phyloP scores from a whole-genome alignment of 78 protist species.

The Emiliania huxleyi region DNA sequence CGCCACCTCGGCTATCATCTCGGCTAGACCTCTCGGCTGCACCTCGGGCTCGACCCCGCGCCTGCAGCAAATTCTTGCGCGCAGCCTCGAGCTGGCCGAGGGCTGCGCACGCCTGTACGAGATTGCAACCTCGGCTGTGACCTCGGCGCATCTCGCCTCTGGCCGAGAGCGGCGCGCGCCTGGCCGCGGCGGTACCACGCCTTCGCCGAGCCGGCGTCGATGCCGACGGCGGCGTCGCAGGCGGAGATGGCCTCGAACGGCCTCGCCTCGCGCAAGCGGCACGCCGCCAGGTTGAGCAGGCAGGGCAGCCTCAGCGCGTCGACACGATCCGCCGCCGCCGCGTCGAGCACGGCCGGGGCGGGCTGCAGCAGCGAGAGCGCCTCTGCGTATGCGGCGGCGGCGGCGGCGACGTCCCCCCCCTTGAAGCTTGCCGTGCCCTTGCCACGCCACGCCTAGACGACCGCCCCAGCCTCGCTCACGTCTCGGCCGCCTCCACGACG shows the following conservation, averaged over 20 bases:
- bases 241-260: background rate
- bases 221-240: background rate
- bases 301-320: background rate
- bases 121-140: background rate
- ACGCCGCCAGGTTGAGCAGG: background rate
- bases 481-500: background rate
- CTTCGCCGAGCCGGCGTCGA: background rate
- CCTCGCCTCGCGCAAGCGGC: background rate
- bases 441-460: too few relatives aligned
- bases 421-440: background rate
- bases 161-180: background rate
- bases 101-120: background rate
- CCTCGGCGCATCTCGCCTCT: too few relatives aligned
- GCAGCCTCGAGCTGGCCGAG: too few relatives aligned
- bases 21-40: too few relatives aligned
- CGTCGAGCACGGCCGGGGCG: background rate
- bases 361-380: background rate
- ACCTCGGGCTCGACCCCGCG: too few relatives aligned
- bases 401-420: background rate
- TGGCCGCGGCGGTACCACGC: background rate
- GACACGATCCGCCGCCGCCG: background rate
- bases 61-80: too few relatives aligned
- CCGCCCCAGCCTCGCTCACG: too few relatives aligned
- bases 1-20: too few relatives aligned
- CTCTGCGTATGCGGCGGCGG: background rate